Base-by-base conservation (phyloP, 805 yeast genomes). In the Komagataella phaffii region DNA sequence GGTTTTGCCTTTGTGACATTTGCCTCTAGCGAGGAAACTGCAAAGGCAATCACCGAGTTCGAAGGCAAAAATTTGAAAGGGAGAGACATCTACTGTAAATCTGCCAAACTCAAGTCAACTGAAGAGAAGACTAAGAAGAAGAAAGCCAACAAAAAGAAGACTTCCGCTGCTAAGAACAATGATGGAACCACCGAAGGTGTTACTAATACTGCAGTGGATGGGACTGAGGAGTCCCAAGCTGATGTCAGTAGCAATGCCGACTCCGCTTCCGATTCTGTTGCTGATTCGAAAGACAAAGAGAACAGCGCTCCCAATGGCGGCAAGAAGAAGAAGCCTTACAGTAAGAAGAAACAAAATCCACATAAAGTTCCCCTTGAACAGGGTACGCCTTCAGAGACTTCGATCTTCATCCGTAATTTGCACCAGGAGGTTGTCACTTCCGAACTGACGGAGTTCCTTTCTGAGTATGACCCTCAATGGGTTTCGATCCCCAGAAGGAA, bases 361-460 rank as follows among this genome's bases (percentile, higher is more conserved):
- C 44, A 44, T 7, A 50, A 52, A 49, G 49, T 53, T 21, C 64
- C 68, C 24, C 63, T 74, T 50, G 66, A 64, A 14, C 79, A 75
- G 52, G 85, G 85, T 17, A 63, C 65, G 18, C 76, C 79, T 17
- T 80, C 88, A 2, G 66, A 65, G 46, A 77, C 74, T 51, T 81
- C 88, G 2, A 71, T 82, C 40, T 83, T 80, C 64, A 73, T 83
- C 54, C 75, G 81, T 49, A 81, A 80, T 59, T 68, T 83, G 58
- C 81, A 79, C 56, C 73, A 72, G 57, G 71, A 69, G 52, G 76
- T 74, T 23, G 73, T 74, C 46, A 68, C 64, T 36, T 74, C 73
- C 46, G 72, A 72, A 49, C 68, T 83, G 60, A 65, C 58, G 53
- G 70, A 65, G 54, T 66, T 74, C 53, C 73, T 79, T 60, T 64